Evolutionary conservation across 805 yeast species (phyloP).

Genomic region (Kuraishia floccosa): DNA sequence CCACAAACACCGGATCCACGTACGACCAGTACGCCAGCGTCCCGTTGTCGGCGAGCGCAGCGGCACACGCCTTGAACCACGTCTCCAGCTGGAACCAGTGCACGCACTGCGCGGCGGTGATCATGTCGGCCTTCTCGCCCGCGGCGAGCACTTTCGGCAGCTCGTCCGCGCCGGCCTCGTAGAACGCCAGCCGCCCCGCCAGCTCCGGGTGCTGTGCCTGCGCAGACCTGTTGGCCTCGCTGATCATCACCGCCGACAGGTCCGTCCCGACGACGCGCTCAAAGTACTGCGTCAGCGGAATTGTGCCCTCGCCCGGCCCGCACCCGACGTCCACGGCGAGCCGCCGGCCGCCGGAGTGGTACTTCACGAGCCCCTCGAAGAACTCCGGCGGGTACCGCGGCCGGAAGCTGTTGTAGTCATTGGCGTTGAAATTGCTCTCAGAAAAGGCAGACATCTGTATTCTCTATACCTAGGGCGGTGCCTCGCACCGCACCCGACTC

Average conservation of each 20-base stretch:
- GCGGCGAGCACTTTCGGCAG: slow-evolving; percentile 12
- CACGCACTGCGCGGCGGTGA: slow-evolving; percentile 76
- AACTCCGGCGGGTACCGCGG: slow-evolving; percentile 55
- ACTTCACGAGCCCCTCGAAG: slow-evolving; percentile 27
- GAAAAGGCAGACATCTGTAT: slow-evolving; percentile 71
- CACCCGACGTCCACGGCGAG: slow-evolving; percentile 52
- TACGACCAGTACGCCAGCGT: slow-evolving; percentile 69
- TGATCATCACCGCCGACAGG: slow-evolving; percentile 33
- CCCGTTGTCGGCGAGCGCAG: slow-evolving; percentile 28
- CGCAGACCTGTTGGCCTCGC: slow-evolving; percentile 22
- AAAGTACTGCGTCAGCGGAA: slow-evolving; percentile 27
- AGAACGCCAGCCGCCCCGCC: slow-evolving; percentile 7
- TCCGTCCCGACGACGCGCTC: slow-evolving; percentile 32
- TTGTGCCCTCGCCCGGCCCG: slow-evolving; percentile 42
- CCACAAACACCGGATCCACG: slow-evolving; percentile 50
- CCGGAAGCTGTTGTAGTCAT: slow-evolving; percentile 43
- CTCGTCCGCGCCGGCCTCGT: slow-evolving; percentile 11
- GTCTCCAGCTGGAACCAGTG: slow-evolving; percentile 54
- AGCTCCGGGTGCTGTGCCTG: slow-evolving; percentile 11
- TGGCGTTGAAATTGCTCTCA: slow-evolving; percentile 35
- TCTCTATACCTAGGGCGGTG: too few species aligned
- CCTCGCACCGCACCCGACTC: too few species aligned
- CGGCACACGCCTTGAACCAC: slow-evolving; percentile 18
- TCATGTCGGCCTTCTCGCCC: slow-evolving; percentile 34
- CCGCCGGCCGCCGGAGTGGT: slow-evolving; percentile 17